Evolutionary conservation across 2,329 filamentous ascomycete species (phyloP), one percentile per base, ranked within the genome.

Genomic region (Xylariales sp.): DNA sequence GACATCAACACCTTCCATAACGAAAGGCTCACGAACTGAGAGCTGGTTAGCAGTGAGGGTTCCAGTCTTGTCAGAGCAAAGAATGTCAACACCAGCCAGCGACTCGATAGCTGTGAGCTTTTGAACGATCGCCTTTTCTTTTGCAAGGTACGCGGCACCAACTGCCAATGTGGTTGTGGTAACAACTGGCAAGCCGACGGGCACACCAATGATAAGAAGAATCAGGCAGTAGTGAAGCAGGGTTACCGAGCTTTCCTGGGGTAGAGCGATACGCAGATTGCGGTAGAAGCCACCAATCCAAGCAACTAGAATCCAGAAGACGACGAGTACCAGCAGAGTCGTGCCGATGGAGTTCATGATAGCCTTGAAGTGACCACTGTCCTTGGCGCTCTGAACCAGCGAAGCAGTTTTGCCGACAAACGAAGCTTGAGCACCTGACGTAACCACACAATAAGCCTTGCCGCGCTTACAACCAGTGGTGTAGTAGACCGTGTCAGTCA

Each of bases 331-430:
- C 54, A 85, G 70, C 41, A 85, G 71, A 49, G 76, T 69, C 46
- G 79, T 83, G 66, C 81, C 81, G 54, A 85, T 85, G 59, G 76
- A 81, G 76, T 85, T 81, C 81, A 85, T 85, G 74, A 85, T 83
- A 53, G 81, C 81, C 70, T 85, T 85, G 77, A 84, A 84, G 65
- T 83, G 80, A 71, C 81, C 81, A 53, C 76, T 72, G 61, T 85
- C 81, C 66, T 83, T 70, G 51, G 81, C 81, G 54, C 81, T 81
- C 65, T 83, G 75, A 36, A 85, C 81, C 43, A 85, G 72, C 54
- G 74, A 74, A 50, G 81, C 81, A 54, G 81, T 85, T 65, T 79
- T 79, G 68, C 81, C 81, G 61, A 85, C 81, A 70, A 85, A 85
- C 45, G 81, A 85, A 67, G 75, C 74, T 58, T 74, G 76, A 33